Evolutionary conservation across 148 eudicot species (phyloP).

Genomic region (Salicornia ramosissima): DNA sequence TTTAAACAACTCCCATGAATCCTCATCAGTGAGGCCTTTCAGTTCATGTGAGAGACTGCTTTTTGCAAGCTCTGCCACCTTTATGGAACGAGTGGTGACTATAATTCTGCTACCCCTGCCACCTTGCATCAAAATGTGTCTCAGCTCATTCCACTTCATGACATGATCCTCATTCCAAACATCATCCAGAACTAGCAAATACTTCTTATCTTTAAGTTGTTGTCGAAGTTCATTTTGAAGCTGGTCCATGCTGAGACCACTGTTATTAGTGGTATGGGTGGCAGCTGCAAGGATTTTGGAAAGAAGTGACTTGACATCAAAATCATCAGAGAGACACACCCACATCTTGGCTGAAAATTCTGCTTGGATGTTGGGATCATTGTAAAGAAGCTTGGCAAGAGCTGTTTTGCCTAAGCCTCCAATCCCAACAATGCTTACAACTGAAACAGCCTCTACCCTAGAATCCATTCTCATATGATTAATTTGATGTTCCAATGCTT

Average conservation of each 20-base stretch:
- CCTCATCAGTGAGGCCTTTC: conserved; percentile 22
- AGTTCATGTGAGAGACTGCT: conserved; percentile 18
- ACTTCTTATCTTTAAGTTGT: conserved; percentile 16
- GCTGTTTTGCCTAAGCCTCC: conserved; percentile 41
- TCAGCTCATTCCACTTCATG: conserved; percentile 18
- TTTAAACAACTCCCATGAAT: conserved; percentile 28
- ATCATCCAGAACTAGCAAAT: conserved; percentile 32
- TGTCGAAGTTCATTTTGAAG: conserved; percentile 14
- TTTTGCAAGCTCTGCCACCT: no score
- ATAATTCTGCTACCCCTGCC: conserved; percentile 29
- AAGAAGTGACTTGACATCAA: conserved; percentile 15
- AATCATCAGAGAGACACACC: conserved; percentile 29
- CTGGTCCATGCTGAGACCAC: conserved; percentile 10
- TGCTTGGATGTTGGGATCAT: conserved; percentile 2
- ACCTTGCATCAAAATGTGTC: conserved; percentile 14
- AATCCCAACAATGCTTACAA: conserved; percentile 27
- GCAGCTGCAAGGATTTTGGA: conserved; percentile 13
- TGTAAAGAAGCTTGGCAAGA: conserved; percentile 27
- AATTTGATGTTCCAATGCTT: no score
- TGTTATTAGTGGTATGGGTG: background rate
- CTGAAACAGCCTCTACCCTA: conserved; percentile 15
- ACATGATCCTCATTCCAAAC: conserved; percentile 20
- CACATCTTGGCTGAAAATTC: conserved; percentile 31
- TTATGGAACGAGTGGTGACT: conserved; percentile 36
- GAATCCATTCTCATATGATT: no score